A percentile compares a stretch with the other conserved stretches of the same genome.
phyloP scores from a whole-genome alignment of 192 early-diverging fungal genomes.

The Geranomyces variabilis region DNA sequence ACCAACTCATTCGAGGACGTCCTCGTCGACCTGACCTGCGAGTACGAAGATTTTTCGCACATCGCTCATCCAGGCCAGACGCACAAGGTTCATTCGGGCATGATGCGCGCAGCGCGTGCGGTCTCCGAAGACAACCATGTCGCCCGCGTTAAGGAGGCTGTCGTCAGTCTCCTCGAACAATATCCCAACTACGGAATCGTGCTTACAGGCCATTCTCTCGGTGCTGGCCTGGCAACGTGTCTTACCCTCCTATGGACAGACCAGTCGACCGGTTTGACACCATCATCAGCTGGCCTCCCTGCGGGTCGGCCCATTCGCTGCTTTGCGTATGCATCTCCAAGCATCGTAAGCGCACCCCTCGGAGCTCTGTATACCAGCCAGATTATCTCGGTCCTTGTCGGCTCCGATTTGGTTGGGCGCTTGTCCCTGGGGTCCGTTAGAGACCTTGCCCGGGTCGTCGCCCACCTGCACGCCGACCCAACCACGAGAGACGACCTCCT shows the following conservation, averaged over 20 bases:
- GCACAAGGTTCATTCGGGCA: conserved; percentile 74
- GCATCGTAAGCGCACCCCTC: conserved; percentile 69
- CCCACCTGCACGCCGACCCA: conserved; percentile 24
- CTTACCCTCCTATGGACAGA: conserved; percentile 80
- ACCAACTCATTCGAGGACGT: conserved; percentile 85
- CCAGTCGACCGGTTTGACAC: conserved; percentile 40
- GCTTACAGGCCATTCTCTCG: conserved; percentile 86
- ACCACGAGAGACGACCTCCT: conserved; percentile 9
- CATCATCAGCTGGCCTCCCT: conserved; percentile 52
- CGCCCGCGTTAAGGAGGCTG: conserved; percentile 72
- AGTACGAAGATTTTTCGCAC: conserved; percentile 60
- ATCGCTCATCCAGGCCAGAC: conserved; percentile 13
- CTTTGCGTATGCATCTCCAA: conserved; percentile 84
- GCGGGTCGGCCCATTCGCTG: conserved; percentile 77
- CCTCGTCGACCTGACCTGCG: conserved; percentile 84
- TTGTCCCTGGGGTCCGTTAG: conserved; percentile 75
- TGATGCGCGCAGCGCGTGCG: conserved; percentile 67
- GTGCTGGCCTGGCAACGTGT: conserved; percentile 82
- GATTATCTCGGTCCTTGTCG: conserved; percentile 81
- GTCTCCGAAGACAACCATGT: conserved; percentile 60
- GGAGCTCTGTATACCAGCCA: conserved; percentile 66
- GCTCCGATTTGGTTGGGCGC: conserved; percentile 76
- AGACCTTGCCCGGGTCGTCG: conserved; percentile 73
- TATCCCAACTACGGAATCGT: conserved; percentile 82
- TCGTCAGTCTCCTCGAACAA: conserved; percentile 67